Conservation (phyloP, 805 yeast species). For the Sugiyamaella marilandica region DNA sequence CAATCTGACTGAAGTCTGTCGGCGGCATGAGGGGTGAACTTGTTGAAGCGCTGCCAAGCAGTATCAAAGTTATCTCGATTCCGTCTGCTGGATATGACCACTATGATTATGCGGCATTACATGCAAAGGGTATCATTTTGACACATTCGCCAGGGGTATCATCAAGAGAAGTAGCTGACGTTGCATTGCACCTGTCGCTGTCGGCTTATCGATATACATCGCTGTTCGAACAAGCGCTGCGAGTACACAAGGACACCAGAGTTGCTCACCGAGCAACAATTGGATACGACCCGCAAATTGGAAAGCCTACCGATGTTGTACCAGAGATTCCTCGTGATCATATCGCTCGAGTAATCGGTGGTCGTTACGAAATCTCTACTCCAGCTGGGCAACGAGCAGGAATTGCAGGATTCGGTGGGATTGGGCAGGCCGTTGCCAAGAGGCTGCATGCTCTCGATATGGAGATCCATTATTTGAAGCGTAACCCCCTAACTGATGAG, state of each 20-base stretch:
- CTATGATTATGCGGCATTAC: constrained; percentile 43
- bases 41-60: constrained; percentile 43
- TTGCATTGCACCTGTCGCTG: constrained; percentile 55
- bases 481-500: constrained; percentile 41
- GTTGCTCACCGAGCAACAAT: constrained; percentile 37
- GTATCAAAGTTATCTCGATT: constrained; percentile 46
- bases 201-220: constrained; percentile 56
- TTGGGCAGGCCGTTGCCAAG: constrained; percentile 61
- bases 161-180: constrained; percentile 68
- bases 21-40: constrained; percentile 28
- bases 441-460: constrained; percentile 58
- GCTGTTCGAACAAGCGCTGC: constrained; percentile 42
- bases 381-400: constrained; percentile 58
- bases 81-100: constrained; percentile 62
- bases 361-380: constrained; percentile 43
- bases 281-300: constrained; percentile 15
- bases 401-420: constrained; percentile 70
- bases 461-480: constrained; percentile 58
- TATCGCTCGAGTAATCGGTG: constrained; percentile 37
- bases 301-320: neutral
- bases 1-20: neutral
- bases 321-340: neutral
- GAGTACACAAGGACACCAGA: constrained; percentile 42
- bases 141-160: constrained; percentile 52
- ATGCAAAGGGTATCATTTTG: constrained; percentile 43